Conservation (phyloP, 164 flowering plant species). For the Brasenia schreberi region DNA sequence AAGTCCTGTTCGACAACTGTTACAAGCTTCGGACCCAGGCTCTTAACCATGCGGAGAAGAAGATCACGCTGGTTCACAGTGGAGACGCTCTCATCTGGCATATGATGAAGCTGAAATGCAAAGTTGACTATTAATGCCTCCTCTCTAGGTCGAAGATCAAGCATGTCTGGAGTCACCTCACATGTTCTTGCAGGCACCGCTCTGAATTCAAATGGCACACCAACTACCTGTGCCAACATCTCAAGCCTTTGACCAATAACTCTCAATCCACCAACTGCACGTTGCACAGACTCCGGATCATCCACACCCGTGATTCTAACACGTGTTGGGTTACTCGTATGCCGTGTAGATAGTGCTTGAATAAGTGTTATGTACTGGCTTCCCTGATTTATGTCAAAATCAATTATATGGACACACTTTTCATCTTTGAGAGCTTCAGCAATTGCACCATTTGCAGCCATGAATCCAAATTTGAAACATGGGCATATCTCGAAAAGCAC, state of each 20-base stretch:
- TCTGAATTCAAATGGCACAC: constrained; percentile 59
- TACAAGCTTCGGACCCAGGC: constrained; percentile 77
- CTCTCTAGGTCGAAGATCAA: constrained; percentile 28
- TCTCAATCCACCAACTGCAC: constrained; percentile 63
- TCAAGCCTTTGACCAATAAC: constrained; percentile 67
- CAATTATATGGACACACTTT: constrained; percentile 64
- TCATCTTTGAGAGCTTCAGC: constrained; percentile 62
- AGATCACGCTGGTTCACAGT: constrained; percentile 72
- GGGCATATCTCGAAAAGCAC: constrained; percentile 94
- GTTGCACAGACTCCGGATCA: constrained; percentile 91
- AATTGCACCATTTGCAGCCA: constrained; percentile 90
- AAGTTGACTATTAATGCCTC: constrained; percentile 84
- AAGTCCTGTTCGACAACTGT: constrained; percentile 92
- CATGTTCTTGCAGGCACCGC: constrained; percentile 49
- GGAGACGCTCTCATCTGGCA: constrained; percentile 99
- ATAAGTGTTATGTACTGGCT: constrained; percentile 78
- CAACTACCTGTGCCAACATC: constrained; percentile 44
- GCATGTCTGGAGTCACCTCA: constrained; percentile 51
- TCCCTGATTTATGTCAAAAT: constrained; percentile 94
- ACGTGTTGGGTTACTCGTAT: constrained; percentile 33
- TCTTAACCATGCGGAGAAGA: constrained; percentile 82
- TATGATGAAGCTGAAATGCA: constrained; percentile 96
- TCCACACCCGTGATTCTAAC: constrained; percentile 84
- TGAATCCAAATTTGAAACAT: constrained; percentile 86
- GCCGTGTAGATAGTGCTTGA: constrained; percentile 40